A percentile compares a stretch with the other conserved stretches of the same genome.
These are phyloP conservation scores for Hymenoscyphus fructigenus DNA, from an alignment of 2,329 filamentous ascomycete genomes.

Conservation along the genomic window DNA sequence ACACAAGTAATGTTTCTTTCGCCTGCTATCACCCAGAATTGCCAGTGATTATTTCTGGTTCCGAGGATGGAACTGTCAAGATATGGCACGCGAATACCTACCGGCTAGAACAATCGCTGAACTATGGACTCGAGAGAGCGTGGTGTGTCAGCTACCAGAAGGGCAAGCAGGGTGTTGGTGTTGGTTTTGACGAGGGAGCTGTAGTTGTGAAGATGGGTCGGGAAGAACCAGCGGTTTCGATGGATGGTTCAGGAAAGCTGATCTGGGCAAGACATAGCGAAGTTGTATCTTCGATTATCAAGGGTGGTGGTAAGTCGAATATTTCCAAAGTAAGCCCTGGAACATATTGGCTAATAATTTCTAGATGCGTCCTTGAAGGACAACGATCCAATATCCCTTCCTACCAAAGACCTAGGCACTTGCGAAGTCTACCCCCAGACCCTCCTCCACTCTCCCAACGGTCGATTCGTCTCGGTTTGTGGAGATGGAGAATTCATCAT, in stretches of 20 bases:
- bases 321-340: background rate
- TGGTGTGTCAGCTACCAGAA: constrained; percentile 98
- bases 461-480: constrained; percentile 82
- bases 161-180: constrained; percentile 88
- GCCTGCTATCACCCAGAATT: constrained; percentile 97
- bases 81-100: constrained; percentile 99
- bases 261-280: constrained; percentile 96
- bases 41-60: constrained; percentile 95
- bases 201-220: constrained; percentile 97
- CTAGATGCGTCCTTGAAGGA: constrained; percentile 80
- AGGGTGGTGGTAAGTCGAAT: constrained; percentile 63
- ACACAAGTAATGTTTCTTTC: constrained; percentile 97
- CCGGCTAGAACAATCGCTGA: constrained; percentile 90
- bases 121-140: constrained; percentile 91
- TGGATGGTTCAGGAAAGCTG: constrained; percentile 94
- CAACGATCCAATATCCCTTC: constrained; percentile 78
- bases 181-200: constrained; percentile 96
- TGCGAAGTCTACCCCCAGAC: constrained; percentile 98
- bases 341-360: constrained; percentile 33
- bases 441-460: constrained; percentile 92
- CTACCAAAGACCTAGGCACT: constrained; percentile 91
- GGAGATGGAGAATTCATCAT: constrained; percentile 99
- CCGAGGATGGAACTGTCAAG: constrained; percentile 94
- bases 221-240: constrained; percentile 95
- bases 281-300: constrained; percentile 92